Conservation (phyloP, 1,284 basidiomycete species). For the Meira miltonrushii region DNA sequence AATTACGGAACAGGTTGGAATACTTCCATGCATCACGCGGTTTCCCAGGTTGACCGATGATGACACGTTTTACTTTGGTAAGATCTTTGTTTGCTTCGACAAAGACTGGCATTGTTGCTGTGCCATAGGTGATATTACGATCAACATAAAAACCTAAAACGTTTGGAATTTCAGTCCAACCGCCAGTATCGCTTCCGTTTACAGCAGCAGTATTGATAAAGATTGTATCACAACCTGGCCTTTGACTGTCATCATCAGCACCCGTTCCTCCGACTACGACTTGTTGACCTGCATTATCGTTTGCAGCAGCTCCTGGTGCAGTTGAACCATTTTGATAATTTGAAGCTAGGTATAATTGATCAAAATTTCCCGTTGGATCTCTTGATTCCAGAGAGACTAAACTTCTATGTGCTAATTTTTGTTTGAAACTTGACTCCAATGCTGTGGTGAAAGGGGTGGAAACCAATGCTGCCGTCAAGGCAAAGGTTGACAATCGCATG, state of each 20-base stretch:
- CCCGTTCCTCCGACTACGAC: slow-evolving; percentile 33
- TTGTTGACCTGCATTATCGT: slow-evolving; percentile 35
- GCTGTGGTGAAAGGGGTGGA: too few relatives aligned
- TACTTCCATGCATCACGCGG: slow-evolving; percentile 16
- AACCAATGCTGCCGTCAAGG: too few relatives aligned
- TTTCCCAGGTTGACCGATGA: slow-evolving; percentile 16
- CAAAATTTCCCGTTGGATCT: slow-evolving; percentile 6
- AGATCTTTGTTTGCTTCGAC: slow-evolving; percentile 18
- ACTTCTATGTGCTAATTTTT: too few relatives aligned
- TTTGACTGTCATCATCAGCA: slow-evolving; percentile 38
- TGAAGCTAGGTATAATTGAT: slow-evolving; percentile 15
- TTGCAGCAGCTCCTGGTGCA: slow-evolving; percentile 26
- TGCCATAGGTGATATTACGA: slow-evolving; percentile 27
- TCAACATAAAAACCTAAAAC: slow-evolving; percentile 43
- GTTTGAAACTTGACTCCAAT: too few relatives aligned
- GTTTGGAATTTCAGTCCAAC: slow-evolving; percentile 41
- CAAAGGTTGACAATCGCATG: too few relatives aligned
- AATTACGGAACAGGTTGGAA: slow-evolving; percentile 10
- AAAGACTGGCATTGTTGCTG: slow-evolving; percentile 31
- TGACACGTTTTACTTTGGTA: slow-evolving; percentile 14
- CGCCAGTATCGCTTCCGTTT: slow-evolving; percentile 25
- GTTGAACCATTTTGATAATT: slow-evolving; percentile 38
- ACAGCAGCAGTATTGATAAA: slow-evolving; percentile 43
- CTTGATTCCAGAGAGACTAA: background rate
- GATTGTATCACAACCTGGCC: slow-evolving; percentile 33